Evolutionary conservation across 1,284 basidiomycete species (phyloP).

Genomic region (Grifola frondosa): DNA sequence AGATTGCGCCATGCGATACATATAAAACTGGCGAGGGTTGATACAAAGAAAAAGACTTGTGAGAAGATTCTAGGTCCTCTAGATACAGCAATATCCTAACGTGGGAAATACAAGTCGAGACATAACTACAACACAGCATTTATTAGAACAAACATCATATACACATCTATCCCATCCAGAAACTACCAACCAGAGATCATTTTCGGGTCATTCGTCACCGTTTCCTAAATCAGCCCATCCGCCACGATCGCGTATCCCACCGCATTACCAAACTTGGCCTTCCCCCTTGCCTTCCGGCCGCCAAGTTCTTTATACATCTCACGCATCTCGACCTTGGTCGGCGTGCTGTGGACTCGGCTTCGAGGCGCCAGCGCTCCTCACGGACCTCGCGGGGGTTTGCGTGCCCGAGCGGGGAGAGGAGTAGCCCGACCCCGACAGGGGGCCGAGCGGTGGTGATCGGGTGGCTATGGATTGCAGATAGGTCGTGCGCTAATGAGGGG

Average conservation of each 20-base stretch:
- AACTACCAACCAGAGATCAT: no score
- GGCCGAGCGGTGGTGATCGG: slow-evolving; percentile 43
- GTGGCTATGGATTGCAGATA: slow-evolving; percentile 50
- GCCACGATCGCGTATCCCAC: slow-evolving; percentile 55
- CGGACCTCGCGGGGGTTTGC: slow-evolving; percentile 76
- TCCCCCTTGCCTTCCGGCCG: slow-evolving; percentile 70
- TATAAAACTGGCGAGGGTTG: no score
- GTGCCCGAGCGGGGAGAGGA: slow-evolving; percentile 61
- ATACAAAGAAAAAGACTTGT: no score
- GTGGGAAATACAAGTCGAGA: no score
- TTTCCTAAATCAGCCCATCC: slow-evolving; percentile 31
- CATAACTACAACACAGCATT: no score
- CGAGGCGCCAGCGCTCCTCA: slow-evolving; percentile 71
- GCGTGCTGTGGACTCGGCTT: slow-evolving; percentile 53
- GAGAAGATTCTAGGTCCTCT: no score
- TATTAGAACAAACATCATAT: no score
- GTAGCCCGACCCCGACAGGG: slow-evolving; percentile 44
- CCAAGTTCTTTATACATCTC: slow-evolving; percentile 88
- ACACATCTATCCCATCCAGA: no score
- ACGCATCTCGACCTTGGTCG: slow-evolving; percentile 80
- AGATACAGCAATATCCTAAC: no score
- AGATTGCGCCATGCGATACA: no score
- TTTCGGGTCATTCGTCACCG: no score
- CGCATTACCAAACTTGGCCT: slow-evolving; percentile 62
- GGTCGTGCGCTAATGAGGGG: slow-evolving; percentile 48